Evolutionary conservation across 2,329 filamentous ascomycete species (phyloP).

Genomic region (Aspergillus sergii): DNA sequence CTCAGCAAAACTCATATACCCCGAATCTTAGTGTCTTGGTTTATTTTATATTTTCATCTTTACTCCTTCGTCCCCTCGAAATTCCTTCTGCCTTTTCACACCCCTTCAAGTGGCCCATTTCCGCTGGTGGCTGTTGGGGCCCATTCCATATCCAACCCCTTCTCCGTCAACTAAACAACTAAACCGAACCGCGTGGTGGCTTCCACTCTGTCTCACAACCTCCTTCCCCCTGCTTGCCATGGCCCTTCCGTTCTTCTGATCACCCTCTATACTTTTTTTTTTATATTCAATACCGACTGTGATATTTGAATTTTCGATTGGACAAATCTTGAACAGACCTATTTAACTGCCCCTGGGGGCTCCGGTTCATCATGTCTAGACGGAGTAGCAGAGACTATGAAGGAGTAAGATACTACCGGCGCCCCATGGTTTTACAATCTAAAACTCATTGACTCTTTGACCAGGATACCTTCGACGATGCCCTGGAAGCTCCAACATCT

Average conservation of each 20-base stretch:
- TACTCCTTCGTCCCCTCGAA: constrained; percentile 9
- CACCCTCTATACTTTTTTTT: background rate
- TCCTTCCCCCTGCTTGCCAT: constrained; percentile 18
- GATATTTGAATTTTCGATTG: constrained; percentile 4
- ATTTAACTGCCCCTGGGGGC: constrained; percentile 17
- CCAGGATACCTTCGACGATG: constrained; percentile 83
- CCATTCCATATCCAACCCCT: constrained; percentile 11
- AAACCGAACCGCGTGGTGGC: constrained; percentile 11
- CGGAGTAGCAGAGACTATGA: constrained; percentile 46
- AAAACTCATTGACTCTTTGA: constrained; percentile 10
- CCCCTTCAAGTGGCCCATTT: constrained; percentile 9
- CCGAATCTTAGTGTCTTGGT: background rate
- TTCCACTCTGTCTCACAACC: constrained; percentile 9
- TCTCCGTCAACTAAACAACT: constrained; percentile 6
- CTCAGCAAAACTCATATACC: background rate
- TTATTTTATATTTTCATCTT: constrained; percentile 2
- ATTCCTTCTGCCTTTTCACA: constrained; percentile 9
- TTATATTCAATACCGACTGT: background rate
- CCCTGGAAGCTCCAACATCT: constrained; percentile 51
- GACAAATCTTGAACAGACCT: constrained; percentile 2
- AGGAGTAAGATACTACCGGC: constrained; percentile 35
- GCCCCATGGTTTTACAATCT: background rate
- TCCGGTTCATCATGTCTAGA: constrained; percentile 32
- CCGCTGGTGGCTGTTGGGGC: constrained; percentile 16
- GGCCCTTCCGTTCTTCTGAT: constrained; percentile 17